These are phyloP conservation scores for Catenaria anguillulae DNA, from an alignment of 371 early-diverging fungal species.

Conservation along the genomic window DNA sequence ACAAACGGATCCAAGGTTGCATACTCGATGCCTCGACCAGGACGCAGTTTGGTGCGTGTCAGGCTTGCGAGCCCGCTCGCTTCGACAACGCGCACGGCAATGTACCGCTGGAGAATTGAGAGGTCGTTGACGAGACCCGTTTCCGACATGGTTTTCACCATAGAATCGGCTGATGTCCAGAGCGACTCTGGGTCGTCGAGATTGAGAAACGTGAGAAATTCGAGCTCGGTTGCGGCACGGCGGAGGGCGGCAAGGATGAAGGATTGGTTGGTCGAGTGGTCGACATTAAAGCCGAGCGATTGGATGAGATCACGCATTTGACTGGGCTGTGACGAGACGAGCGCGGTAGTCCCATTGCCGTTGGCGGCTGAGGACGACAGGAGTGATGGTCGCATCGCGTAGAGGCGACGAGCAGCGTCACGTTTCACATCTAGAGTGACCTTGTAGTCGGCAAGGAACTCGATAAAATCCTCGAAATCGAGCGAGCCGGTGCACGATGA, in stretches of 20 bases:
- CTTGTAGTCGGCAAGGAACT: constrained; percentile 22
- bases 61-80: constrained; percentile 7
- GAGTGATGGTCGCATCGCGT: background rate
- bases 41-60: background rate
- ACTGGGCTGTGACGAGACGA: constrained; percentile 8
- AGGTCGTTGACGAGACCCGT: constrained; percentile 12
- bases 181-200: constrained; percentile 22
- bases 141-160: background rate
- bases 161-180: background rate
- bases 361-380: too few species aligned
- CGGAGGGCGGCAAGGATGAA: constrained; percentile 11
- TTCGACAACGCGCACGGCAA: constrained; percentile 15
- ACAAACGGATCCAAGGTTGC: constrained; percentile 18
- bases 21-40: background rate
- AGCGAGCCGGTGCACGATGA: constrained; percentile 19
- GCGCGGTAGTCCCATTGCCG: background rate
- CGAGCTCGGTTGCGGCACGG: constrained; percentile 9
- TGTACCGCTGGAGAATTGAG: constrained; percentile 13
- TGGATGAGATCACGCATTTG: background rate
- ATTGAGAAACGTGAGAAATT: constrained; percentile 13
- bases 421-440: constrained; percentile 14
- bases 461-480: constrained; percentile 27
- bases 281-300: background rate
- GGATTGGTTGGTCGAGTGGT: background rate
- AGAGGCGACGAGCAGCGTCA: constrained; percentile 7